These are phyloP conservation scores for Crithidia mellificae DNA, from an alignment of 208 protist species.

Conservation along the genomic window DNA sequence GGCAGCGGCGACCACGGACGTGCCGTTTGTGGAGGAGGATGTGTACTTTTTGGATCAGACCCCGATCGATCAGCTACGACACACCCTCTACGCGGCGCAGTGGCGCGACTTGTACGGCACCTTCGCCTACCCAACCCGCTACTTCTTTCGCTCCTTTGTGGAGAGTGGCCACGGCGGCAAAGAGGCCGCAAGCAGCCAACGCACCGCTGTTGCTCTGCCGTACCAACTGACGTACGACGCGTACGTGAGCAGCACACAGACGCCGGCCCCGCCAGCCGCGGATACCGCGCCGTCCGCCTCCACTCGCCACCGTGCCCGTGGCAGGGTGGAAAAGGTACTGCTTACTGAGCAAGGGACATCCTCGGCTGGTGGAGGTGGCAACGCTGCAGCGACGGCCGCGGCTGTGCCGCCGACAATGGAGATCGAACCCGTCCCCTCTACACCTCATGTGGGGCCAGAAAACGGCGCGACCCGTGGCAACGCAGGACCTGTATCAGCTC, in stretches of 20 bases:
- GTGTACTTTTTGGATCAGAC: slow-evolving; percentile 24
- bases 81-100: slow-evolving; percentile 36
- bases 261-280: not conserved
- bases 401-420: slow-evolving; percentile 25
- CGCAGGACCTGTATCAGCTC: not conserved
- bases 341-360: slow-evolving; percentile 14
- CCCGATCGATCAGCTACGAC: slow-evolving; percentile 29
- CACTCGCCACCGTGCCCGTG: not conserved
- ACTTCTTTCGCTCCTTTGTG: slow-evolving; percentile 15
- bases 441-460: not conserved
- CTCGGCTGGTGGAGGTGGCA: too few species aligned
- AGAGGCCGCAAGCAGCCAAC: not conserved
- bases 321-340: slow-evolving; percentile 23
- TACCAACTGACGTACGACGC: slow-evolving; percentile 19
- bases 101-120: slow-evolving; percentile 40
- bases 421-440: slow-evolving; percentile 4
- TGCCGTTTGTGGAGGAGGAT: slow-evolving; percentile 7
- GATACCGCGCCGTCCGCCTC: not conserved
- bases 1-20: not conserved
- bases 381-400: not conserved
- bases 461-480: not conserved
- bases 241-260: slow-evolving; percentile 1
- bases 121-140: slow-evolving; percentile 32
- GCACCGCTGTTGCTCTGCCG: slow-evolving; percentile 5
- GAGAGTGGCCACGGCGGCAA: slow-evolving; percentile 1